Evolutionary conservation across 169 alveolate species (phyloP).

Genomic region (Cryptosporidium ryanae): DNA sequence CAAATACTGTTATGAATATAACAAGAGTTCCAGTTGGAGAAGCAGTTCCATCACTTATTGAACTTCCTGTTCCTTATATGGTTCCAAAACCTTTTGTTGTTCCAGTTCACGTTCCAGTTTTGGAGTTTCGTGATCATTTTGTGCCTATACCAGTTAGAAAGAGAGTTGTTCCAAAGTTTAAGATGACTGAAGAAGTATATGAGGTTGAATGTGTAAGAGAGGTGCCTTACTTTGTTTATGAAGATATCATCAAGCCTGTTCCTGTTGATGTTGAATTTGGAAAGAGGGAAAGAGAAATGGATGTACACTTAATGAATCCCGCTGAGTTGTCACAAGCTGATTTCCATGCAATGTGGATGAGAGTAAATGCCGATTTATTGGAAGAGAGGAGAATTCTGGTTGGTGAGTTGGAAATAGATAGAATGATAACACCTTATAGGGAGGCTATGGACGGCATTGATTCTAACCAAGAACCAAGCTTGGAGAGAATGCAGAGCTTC

Average conservation of each 20-base stretch:
- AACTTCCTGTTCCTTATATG: conserved; percentile 88
- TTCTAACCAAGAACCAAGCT: conserved; percentile 68
- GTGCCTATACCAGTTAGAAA: conserved; percentile 88
- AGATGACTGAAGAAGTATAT: conserved; percentile 86
- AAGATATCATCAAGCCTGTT: conserved; percentile 85
- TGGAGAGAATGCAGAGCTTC: conserved; percentile 74
- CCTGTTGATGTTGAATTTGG: conserved; percentile 87
- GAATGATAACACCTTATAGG: conserved; percentile 72
- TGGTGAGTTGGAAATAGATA: conserved; percentile 71
- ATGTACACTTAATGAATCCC: conserved; percentile 85
- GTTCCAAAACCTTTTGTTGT: conserved; percentile 88
- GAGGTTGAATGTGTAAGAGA: conserved; percentile 88
- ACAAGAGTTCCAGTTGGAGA: conserved; percentile 74
- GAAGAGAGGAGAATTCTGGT: conserved; percentile 77
- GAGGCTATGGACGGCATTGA: conserved; percentile 75
- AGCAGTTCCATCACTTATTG: conserved; percentile 85
- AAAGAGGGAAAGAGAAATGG: conserved; percentile 82
- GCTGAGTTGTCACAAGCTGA: conserved; percentile 88
- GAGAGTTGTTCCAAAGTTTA: conserved; percentile 85
- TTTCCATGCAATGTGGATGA: conserved; percentile 90
- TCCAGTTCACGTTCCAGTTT: conserved; percentile 88
- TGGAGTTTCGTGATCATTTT: conserved; percentile 86
- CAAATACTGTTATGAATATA: conserved; percentile 38
- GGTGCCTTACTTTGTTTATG: conserved; percentile 84
- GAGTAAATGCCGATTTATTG: conserved; percentile 86